phyloP scores from a whole-genome alignment of 305 asterid genomes.

The Fraxinus dipetala region DNA sequence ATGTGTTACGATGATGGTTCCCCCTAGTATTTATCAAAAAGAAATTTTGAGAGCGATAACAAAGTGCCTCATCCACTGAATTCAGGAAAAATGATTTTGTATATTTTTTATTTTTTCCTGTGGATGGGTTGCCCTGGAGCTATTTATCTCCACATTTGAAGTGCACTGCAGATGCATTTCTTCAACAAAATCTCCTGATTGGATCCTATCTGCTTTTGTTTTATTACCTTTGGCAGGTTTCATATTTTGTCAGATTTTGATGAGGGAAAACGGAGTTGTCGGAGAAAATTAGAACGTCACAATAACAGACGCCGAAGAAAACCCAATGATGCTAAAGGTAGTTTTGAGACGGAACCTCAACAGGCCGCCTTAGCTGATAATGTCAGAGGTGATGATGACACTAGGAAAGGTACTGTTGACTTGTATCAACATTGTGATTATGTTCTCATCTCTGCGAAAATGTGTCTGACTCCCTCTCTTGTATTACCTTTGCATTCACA shows the following conservation, averaged over 20 bases:
- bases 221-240: conserved; percentile 56
- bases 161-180: neutral
- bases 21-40: neutral
- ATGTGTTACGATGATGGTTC: neutral
- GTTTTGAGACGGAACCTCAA: conserved; percentile 44
- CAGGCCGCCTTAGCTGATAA: conserved; percentile 43
- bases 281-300: conserved; percentile 82
- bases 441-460: conserved; percentile 1
- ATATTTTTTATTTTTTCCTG: neutral
- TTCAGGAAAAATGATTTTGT: neutral
- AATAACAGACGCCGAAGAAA: conserved; percentile 75
- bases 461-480: neutral
- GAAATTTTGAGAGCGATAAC: neutral
- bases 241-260: conserved; percentile 79
- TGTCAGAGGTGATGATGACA: conserved; percentile 54
- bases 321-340: conserved; percentile 50
- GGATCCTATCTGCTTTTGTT: conserved; percentile 13
- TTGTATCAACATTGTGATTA: neutral
- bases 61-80: neutral
- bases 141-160: neutral
- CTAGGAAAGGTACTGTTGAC: conserved; percentile 52
- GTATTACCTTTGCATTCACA: neutral
- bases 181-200: neutral
- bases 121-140: neutral
- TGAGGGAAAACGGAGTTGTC: conserved; percentile 93